Conservation (phyloP, 495 filamentous ascomycete species). For the Usnea hakonensis region DNA sequence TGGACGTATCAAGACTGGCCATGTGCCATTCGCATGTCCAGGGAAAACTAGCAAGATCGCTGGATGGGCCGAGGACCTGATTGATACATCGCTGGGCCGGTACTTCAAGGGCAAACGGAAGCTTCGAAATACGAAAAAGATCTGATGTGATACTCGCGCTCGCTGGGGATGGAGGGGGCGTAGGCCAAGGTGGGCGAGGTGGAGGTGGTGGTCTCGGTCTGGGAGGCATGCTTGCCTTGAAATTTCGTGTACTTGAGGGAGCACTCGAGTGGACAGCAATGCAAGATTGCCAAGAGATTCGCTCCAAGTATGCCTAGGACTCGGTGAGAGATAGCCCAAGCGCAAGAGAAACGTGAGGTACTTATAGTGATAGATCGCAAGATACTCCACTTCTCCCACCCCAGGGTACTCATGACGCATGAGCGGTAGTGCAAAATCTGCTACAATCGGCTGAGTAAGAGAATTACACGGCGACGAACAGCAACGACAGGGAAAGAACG, state of each 20-base stretch:
- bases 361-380: background rate
- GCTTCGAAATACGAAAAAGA: no score
- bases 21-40: background rate
- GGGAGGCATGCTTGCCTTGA: background rate
- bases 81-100: background rate
- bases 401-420: background rate
- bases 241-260: background rate
- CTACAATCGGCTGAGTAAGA: background rate
- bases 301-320: background rate
- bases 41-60: background rate
- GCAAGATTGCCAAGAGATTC: background rate
- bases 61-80: background rate
- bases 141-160: background rate
- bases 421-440: background rate
- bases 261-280: background rate
- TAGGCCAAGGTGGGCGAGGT: constrained; percentile 12
- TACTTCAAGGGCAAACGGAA: background rate
- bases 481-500: background rate
- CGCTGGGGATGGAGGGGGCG: constrained; percentile 6
- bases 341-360: background rate
- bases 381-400: background rate
- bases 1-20: background rate
- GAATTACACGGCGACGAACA: background rate
- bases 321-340: background rate
- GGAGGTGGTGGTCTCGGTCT: constrained; percentile 6